Base-by-base conservation (phyloP, 306 rosid genomes). In the Psophocarpus tetragonolobus region DNA sequence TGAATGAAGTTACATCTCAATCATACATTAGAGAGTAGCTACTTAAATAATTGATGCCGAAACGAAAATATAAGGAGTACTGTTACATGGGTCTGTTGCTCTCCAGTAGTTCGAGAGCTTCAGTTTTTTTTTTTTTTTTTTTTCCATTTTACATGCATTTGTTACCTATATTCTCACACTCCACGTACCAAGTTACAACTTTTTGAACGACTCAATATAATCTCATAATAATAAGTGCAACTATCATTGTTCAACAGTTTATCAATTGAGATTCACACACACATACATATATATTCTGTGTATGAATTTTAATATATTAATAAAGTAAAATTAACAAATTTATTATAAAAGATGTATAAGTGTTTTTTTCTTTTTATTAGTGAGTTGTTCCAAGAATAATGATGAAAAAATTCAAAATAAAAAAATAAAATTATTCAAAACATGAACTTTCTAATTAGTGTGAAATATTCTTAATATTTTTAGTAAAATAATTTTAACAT, bases 21-120 rank as follows among this genome's bases (percentile, higher is more conserved):
- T 85, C 77, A 78, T 73, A 39, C 33, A 24, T 67, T 73, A 60
- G 71, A 60, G 71, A 44, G 58, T 67, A 51, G 41, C 56, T 66
- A 58, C 23, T 33, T 36, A 33, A 23, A 81, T 24, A 78, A 42
- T 68, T 76, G 57, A 71, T 71, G 62, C 60, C 30, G 30, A 44
- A 56, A 44, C 27, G 50, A 53, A n/a, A n/a, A n/a, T n/a, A n/a
- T 66, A 27, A 68, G 39, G 60, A 67, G 75, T 70, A 70, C 30
- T 47, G 45, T 72, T 20, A 36, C 74, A 50, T 58, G 64, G 77
- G 70, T 53, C n/a, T n/a, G n/a, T n/a, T n/a, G n/a, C n/a, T n/a
- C n/a, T n/a, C n/a, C n/a, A n/a, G n/a, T n/a, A n/a, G n/a, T n/a
- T n/a, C n/a, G n/a, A n/a, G n/a, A n/a, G n/a, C n/a, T n/a, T n/a